A percentile compares a stretch with the other conserved stretches of the same genome.
Conservation (phyloP, 257 asterid genomes). For the Fraxinus cuspidata region DNA sequence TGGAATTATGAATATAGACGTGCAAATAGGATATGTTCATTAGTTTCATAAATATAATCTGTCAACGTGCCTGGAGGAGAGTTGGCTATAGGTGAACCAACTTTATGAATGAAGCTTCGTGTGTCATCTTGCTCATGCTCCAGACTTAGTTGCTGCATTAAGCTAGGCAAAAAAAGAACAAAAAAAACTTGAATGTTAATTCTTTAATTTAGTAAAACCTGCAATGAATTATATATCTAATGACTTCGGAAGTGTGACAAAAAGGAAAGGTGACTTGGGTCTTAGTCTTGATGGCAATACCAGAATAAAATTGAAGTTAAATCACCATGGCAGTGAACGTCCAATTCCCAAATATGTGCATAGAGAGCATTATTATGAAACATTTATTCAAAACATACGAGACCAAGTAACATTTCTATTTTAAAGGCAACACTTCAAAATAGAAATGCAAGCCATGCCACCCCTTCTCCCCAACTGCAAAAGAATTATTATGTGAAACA, state of each 20-base stretch:
- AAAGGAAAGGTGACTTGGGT: neutral
- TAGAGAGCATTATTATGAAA: neutral
- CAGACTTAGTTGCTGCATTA: slow-evolving; percentile 87
- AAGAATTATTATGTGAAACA: neutral
- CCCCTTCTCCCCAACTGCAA: neutral
- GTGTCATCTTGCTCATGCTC: slow-evolving; percentile 81
- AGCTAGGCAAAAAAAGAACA: slow-evolving; percentile 43
- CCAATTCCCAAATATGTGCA: neutral
- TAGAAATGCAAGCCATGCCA: neutral
- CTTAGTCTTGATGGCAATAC: neutral
- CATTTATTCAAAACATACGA: neutral
- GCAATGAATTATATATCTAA: slow-evolving; percentile 2
- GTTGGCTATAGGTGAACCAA: slow-evolving; percentile 79
- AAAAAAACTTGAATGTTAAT: slow-evolving; percentile 10
- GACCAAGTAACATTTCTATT: neutral
- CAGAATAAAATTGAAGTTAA: neutral
- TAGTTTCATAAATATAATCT: neutral
- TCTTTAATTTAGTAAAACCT: neutral
- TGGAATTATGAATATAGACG: neutral
- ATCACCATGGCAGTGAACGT: neutral
- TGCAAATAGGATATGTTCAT: neutral
- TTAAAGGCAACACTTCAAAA: neutral
- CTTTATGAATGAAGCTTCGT: slow-evolving; percentile 60
- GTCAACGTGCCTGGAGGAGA: slow-evolving; percentile 82
- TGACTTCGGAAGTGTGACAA: neutral